Base-by-base conservation (phyloP, 495 filamentous ascomycete species). In the Xylaria palmicola region DNA sequence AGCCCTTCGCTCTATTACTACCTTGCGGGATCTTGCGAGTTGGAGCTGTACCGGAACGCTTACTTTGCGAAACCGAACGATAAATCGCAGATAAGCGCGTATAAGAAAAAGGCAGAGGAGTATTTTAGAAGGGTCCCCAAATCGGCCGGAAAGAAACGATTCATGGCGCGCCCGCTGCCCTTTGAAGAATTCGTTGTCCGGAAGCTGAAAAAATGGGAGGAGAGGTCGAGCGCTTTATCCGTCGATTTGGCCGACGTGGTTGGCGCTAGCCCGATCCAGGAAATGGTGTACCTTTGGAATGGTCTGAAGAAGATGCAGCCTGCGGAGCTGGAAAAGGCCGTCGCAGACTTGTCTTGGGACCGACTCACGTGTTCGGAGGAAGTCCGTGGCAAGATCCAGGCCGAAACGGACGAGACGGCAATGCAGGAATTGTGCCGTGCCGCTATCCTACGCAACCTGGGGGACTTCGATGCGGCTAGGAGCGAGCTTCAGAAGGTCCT, bases 261-360 rank as follows among this genome's bases (percentile, higher is more conserved):
- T 27, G 92, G 92, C 20, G 85, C 93, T 7, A 89, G 87, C 63
- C 95, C 94, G 0, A 72, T 90, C 2, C 86, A 92, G 67, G 94
- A 98, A 76, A 97, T 98, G 92, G 86, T 90, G n/a, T 96, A 93
- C 72, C 86, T 98, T 67, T 98, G 94, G 94, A 92, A 84, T 61
- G 89, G 89, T 1, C 77, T 78, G 41, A 95, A 90, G 74, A 85
- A 91, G 40, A 94, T 96, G 90, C 77, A 79, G 20, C 62, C 73
- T 6, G 72, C 74, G 2, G 83, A 90, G 60, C 76, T 96, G 15
- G 81, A 90, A 45, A 76, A 79, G 27, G 90, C 87, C 2, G 66
- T 92, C 17, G 68, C 69, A 6, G 77, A 79, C 10, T 72, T 97
- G 6, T 77, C 82, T 4, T 97, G 91, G 90, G 76, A 75, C 6